Evolutionary conservation across 2,329 filamentous ascomycete genomes (phyloP).

Genomic region (Colletotrichum sp.): DNA sequence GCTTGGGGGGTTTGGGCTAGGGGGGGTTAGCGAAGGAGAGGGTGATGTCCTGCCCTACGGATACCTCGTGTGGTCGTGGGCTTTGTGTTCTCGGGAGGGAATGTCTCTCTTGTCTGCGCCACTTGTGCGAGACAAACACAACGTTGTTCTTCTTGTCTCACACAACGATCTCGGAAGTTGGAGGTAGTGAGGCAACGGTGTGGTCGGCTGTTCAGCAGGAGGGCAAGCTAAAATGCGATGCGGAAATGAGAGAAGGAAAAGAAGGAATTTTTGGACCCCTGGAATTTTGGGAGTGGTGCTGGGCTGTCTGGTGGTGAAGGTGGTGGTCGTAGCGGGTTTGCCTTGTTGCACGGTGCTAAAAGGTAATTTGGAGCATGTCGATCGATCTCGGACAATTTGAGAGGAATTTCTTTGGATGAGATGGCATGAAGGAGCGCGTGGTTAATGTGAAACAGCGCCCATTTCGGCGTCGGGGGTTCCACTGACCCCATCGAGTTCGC

Average conservation of each 20-base stretch:
- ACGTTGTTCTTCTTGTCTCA: slow-evolving; percentile 1
- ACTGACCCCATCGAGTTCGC: not conserved
- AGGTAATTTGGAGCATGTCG: slow-evolving; percentile 13
- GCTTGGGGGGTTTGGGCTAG: not conserved
- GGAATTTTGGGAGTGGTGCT: not conserved
- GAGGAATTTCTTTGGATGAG: slow-evolving; percentile 3
- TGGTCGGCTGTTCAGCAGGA: not conserved
- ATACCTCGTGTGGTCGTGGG: not conserved
- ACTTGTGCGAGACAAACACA: not conserved
- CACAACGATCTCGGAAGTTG: not conserved
- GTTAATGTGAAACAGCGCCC: slow-evolving; percentile 18
- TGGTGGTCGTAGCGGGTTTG: not conserved
- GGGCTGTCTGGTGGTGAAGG: not conserved
- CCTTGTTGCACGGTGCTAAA: not conserved
- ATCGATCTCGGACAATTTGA: slow-evolving; percentile 23
- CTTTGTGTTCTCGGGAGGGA: not conserved
- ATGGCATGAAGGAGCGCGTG: slow-evolving; percentile 16
- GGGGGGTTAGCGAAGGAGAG: not conserved
- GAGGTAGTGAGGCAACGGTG: not conserved
- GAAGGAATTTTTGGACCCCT: not conserved
- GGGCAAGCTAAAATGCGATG: not conserved
- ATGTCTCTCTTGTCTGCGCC: not conserved
- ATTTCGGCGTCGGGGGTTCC: slow-evolving; percentile 17
- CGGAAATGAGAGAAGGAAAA: slow-evolving; percentile 4
- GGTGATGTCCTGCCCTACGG: not conserved